Percentiles rank a stretch among this genome's conserved stretches.
These are phyloP conservation scores for Strobilomyces dryophilus DNA, from an alignment of 768 basidiomycete species.

Conservation along the genomic window DNA sequence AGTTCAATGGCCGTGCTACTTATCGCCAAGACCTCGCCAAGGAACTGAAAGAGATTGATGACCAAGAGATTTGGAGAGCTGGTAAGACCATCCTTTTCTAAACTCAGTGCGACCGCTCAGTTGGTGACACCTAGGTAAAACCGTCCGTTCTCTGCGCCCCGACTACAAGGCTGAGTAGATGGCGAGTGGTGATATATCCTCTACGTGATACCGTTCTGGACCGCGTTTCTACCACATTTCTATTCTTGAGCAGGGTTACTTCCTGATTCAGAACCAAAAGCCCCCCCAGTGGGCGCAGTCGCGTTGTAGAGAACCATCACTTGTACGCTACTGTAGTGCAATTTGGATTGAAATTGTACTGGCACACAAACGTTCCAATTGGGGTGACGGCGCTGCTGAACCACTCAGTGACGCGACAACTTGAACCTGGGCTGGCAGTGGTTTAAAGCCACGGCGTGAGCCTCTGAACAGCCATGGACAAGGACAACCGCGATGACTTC, in stretches of 20 bases:
- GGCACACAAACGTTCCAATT: background rate
- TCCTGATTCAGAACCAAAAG: constrained; percentile 22
- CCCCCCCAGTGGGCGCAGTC: constrained; percentile 23
- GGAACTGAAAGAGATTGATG: constrained; percentile 92
- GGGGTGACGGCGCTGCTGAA: constrained; percentile 2
- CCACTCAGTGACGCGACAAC: too few relatives aligned
- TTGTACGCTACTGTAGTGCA: constrained; percentile 15
- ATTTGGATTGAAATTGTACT: background rate
- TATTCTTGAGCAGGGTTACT: constrained; percentile 8
- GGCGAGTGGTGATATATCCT: background rate
- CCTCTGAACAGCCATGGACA: constrained; percentile 40
- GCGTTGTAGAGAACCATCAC: constrained; percentile 5
- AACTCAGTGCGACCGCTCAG: constrained; percentile 4
- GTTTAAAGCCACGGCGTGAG: background rate
- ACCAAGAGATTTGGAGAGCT: constrained; percentile 98
- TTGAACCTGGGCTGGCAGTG: background rate
- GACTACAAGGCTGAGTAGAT: constrained; percentile 69
- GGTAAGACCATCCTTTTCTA: constrained; percentile 40
- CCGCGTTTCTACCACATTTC: constrained; percentile 1
- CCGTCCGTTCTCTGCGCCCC: constrained; percentile 83
- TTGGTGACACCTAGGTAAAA: constrained; percentile 54
- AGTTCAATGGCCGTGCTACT: constrained; percentile 89
- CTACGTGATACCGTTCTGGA: constrained; percentile 7
- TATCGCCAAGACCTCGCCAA: constrained; percentile 91
- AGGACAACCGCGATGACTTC: constrained; percentile 78